A percentile compares a stretch with the other conserved stretches of the same genome.
phyloP scores from a whole-genome alignment of 257 asterid species.

The Solanum chiquidenum region DNA sequence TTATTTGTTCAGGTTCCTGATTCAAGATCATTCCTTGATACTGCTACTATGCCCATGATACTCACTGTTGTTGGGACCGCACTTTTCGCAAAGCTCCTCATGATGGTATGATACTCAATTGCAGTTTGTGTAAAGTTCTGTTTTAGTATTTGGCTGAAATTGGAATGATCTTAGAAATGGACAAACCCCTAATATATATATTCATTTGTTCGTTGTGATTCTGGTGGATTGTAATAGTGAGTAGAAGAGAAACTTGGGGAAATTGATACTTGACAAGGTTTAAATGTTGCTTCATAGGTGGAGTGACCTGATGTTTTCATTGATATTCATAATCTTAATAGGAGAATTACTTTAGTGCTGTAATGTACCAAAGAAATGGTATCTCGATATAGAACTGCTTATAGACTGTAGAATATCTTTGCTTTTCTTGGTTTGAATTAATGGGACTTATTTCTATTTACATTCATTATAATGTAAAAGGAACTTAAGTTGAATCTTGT shows the following conservation, averaged over 20 bases:
- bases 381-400: neutral
- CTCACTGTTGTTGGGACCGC: constrained; percentile 69
- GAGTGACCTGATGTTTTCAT: neutral
- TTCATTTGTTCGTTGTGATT: neutral
- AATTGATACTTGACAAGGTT: neutral
- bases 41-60: constrained; percentile 73
- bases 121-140: neutral
- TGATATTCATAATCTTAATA: neutral
- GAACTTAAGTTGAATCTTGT: neutral
- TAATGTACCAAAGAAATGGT: neutral
- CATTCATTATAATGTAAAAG: neutral
- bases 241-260: neutral
- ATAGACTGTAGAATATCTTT: neutral
- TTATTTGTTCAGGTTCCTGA: constrained; percentile 69
- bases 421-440: neutral
- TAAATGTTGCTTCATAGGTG: neutral
- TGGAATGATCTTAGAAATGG: neutral
- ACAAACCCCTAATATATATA: neutral
- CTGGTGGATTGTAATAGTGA: no score
- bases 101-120: constrained; percentile 47
- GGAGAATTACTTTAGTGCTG: neutral
- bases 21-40: constrained; percentile 56
- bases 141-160: neutral
- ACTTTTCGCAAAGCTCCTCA: constrained; percentile 57
- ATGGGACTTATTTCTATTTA: neutral